Percentiles rank a stretch among this genome's conserved stretches.
Conservation (phyloP, 768 basidiomycete species). For the Suillus spraguei region DNA sequence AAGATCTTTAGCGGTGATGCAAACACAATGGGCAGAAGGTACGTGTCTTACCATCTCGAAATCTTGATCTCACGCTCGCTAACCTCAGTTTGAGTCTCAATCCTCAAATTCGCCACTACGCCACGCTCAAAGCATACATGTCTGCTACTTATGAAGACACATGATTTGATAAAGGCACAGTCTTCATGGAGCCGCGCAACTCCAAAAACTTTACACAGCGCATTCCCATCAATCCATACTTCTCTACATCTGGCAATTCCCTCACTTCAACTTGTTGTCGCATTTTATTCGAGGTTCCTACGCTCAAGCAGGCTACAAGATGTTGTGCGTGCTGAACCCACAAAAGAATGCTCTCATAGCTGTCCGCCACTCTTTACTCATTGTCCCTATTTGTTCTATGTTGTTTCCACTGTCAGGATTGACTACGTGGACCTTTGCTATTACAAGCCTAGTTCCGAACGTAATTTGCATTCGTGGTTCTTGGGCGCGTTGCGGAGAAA, state of each 20-base stretch:
- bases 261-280: constrained; percentile 95
- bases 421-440: constrained; percentile 89
- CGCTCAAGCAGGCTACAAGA: constrained; percentile 90
- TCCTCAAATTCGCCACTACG: constrained; percentile 72
- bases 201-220: constrained; percentile 89
- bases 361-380: constrained; percentile 76
- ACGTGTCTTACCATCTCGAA: constrained; percentile 25
- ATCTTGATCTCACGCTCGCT: constrained; percentile 4
- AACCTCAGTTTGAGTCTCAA: constrained; percentile 79
- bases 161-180: constrained; percentile 89
- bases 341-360: constrained; percentile 82
- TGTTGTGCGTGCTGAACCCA: constrained; percentile 85
- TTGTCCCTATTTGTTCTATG: constrained; percentile 77
- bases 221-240: constrained; percentile 78
- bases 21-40: constrained; percentile 99
- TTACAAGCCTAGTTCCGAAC: constrained; percentile 79
- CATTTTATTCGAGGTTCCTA: constrained; percentile 86
- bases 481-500: constrained; percentile 65
- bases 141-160: constrained; percentile 71
- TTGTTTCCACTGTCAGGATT: constrained; percentile 85
- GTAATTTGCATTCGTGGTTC: constrained; percentile 66
- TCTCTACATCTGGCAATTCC: constrained; percentile 97
- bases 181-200: constrained; percentile 98
- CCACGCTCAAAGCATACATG: constrained; percentile 62
- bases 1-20: constrained; percentile 95